Conservation (phyloP, 2,329 filamentous ascomycete genomes). For the Bipolaris victoriae region DNA sequence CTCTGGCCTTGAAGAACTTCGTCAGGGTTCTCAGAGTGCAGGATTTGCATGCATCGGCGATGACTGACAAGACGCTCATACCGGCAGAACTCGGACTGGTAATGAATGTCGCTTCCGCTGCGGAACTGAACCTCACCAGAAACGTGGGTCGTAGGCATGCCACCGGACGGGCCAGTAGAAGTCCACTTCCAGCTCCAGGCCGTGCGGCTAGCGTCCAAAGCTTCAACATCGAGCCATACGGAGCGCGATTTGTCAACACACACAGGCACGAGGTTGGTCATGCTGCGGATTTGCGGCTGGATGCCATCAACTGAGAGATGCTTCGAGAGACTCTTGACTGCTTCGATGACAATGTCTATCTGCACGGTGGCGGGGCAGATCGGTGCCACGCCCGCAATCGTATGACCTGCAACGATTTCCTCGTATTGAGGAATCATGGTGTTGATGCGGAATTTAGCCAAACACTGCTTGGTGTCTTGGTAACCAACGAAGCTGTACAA, state of each 20-base stretch:
- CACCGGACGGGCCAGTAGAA: not conserved
- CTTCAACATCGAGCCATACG: slow-evolving; percentile 38
- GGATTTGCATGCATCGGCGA: slow-evolving; percentile 34
- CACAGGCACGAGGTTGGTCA: slow-evolving; percentile 10
- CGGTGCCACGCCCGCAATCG: slow-evolving; percentile 50
- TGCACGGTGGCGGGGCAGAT: slow-evolving; percentile 51
- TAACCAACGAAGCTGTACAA: slow-evolving; percentile 28
- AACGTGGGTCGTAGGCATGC: slow-evolving; percentile 27
- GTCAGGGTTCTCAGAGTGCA: slow-evolving; percentile 36
- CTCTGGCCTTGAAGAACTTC: slow-evolving; percentile 43
- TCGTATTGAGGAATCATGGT: slow-evolving; percentile 47
- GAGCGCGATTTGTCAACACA: slow-evolving; percentile 42
- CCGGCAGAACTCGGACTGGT: slow-evolving; percentile 33
- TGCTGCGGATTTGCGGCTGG: slow-evolving; percentile 9
- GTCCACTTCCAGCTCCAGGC: slow-evolving; percentile 41
- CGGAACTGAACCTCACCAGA: slow-evolving; percentile 33
- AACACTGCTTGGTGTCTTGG: slow-evolving; percentile 13
- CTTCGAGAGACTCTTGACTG: slow-evolving; percentile 40
- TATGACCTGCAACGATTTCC: slow-evolving; percentile 46
- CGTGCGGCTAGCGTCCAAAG: slow-evolving; percentile 13
- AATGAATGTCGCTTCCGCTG: slow-evolving; percentile 20
- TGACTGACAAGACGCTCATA: slow-evolving; percentile 41
- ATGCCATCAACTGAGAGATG: slow-evolving; percentile 13
- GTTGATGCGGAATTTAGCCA: slow-evolving; percentile 53
- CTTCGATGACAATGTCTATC: slow-evolving; percentile 45